Base-by-base conservation (phyloP, 441 rosid genomes). In the Erodium texanum region DNA sequence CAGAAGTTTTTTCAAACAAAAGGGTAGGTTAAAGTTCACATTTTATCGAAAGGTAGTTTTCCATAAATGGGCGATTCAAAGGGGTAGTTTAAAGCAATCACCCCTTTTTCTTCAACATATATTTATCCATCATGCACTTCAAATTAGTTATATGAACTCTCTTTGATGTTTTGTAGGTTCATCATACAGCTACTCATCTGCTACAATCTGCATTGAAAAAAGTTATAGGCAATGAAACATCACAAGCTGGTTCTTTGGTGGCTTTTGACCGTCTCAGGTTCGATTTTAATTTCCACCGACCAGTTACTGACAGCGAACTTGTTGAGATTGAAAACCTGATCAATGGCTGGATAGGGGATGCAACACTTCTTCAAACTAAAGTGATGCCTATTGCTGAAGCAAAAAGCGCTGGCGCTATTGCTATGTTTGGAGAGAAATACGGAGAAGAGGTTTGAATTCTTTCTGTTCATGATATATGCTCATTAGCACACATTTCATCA, bases 391-490 rank as follows among this genome's bases (percentile, higher is more conserved):
- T 89, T 71, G 65, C 38, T 48, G 96, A 86, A 76, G 98, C 97
- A 27, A 90, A 89, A 84, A 77, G 27, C 50, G 97, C 93, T 24
- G 98, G 94, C 34, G 98, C 98, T 68, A 87, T 89, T 77, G 98
- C 98, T 65, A 93, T 93, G 97, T 93, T 90, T 76, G 98, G 98
- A 50, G 97, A 90, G 82, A 93, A 93, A 75, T 93, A 93, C 67
- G 96, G 89, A 34, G 96, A 90, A 68, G 83, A 89, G 96, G 98
- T 87, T 76, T 64, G 65, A 48, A 48, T 77, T 73, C 62, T 16
- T 67, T 59, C 68, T 64, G 15, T 70, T 36, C 54, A 19, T 58
- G 19, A 62, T 43, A 24, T 71, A 52, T 63, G 45, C 63, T 16
- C 63, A 59, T 56, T 9, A 41, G 48, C 48, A 41, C n/a, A n/a